phyloP scores from a whole-genome alignment of 1,139 yeast species.

The Arxiozyma slooffiae region DNA sequence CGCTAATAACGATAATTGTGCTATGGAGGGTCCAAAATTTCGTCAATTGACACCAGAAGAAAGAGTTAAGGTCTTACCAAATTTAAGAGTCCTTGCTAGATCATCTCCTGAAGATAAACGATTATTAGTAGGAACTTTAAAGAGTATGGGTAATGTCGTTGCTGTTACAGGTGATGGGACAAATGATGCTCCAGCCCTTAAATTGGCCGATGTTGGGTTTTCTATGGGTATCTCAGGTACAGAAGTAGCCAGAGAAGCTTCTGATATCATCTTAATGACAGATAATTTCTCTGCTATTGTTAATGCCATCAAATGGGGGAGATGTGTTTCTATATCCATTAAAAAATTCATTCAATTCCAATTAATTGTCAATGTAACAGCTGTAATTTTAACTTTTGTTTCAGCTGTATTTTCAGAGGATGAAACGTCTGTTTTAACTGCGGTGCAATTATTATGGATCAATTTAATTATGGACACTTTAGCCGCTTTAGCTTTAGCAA shows the following conservation, averaged over 20 bases:
- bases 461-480: constrained; percentile 95
- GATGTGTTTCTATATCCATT: constrained; percentile 91
- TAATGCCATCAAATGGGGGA: constrained; percentile 98
- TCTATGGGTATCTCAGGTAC: constrained; percentile 93
- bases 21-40: constrained; percentile 90
- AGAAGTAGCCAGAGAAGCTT: constrained; percentile 90
- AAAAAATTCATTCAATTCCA: constrained; percentile 94
- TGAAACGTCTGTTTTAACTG: constrained; percentile 81
- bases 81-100: constrained; percentile 76
- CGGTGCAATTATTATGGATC: constrained; percentile 95
- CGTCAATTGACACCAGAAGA: constrained; percentile 55
- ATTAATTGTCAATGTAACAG: constrained; percentile 90
- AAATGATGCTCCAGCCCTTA: constrained; percentile 90
- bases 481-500: constrained; percentile 95
- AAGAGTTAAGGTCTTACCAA: constrained; percentile 53
- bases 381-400: constrained; percentile 84
- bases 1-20: constrained; percentile 46
- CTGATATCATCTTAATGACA: constrained; percentile 89
- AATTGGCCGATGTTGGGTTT: constrained; percentile 85
- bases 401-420: constrained; percentile 79
- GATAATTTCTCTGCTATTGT: constrained; percentile 94
- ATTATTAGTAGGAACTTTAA: constrained; percentile 71
- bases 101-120: constrained; percentile 95
- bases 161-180: constrained; percentile 99
- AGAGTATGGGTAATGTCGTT: constrained; percentile 78